Evolutionary conservation across 768 basidiomycete genomes (phyloP).

Genomic region (Russula foetens): DNA sequence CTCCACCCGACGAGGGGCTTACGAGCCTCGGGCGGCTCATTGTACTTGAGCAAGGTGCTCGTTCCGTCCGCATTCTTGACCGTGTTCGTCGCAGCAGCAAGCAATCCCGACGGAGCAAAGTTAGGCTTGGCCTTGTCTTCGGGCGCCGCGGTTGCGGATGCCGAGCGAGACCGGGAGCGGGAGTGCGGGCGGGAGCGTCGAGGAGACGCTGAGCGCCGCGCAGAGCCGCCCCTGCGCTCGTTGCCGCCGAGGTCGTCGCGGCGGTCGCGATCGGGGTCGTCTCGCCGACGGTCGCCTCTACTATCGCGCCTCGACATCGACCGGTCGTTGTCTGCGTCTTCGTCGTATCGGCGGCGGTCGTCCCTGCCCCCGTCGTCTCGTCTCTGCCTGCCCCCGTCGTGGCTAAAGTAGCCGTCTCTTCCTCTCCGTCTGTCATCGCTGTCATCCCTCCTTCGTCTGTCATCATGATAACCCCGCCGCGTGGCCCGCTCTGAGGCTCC

Average conservation of each 20-base stretch:
- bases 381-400: slow-evolving; percentile 17
- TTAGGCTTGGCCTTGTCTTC: slow-evolving; percentile 78
- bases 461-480: not conserved
- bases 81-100: slow-evolving; percentile 95
- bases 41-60: slow-evolving; percentile 86
- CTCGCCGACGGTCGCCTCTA: slow-evolving; percentile 31
- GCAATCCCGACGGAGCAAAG: slow-evolving; percentile 77
- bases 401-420: not conserved
- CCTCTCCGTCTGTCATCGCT: not conserved
- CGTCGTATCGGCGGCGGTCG: slow-evolving; percentile 16
- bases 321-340: slow-evolving; percentile 32
- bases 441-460: not conserved
- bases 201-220: slow-evolving; percentile 59
- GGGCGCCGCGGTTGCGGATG: slow-evolving; percentile 35
- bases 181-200: slow-evolving; percentile 22
- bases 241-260: slow-evolving; percentile 24
- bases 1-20: slow-evolving; percentile 89
- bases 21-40: slow-evolving; percentile 96
- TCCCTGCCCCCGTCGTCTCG: slow-evolving; percentile 23
- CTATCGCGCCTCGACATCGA: slow-evolving; percentile 30
- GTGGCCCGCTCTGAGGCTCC: not conserved
- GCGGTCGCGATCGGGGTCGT: slow-evolving; percentile 31
- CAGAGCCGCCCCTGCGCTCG: slow-evolving; percentile 27
- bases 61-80: slow-evolving; percentile 69
- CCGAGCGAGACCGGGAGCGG: slow-evolving; percentile 25